Evolutionary conservation across 202 grass and related monocot species (phyloP).

Genomic region (Brachypodium distachyon): DNA sequence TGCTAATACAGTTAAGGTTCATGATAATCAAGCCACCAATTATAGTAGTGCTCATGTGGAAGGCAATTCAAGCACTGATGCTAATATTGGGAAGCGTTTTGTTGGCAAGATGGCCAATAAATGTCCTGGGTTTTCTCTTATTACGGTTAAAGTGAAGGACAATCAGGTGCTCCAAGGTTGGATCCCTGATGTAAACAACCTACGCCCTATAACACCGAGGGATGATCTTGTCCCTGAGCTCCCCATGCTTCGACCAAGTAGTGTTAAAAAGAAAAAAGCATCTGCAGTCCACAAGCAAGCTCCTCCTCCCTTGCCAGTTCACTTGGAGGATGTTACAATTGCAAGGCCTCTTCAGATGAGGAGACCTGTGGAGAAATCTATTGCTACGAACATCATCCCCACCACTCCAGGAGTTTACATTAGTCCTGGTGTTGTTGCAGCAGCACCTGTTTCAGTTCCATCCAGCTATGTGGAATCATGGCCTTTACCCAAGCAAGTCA

Average conservation of each 20-base stretch:
- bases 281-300: constrained; percentile 27
- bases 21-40: not conserved
- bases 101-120: constrained; percentile 35
- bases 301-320: constrained; percentile 22
- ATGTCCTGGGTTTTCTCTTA: constrained; percentile 40
- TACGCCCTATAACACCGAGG: constrained; percentile 21
- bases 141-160: constrained; percentile 45
- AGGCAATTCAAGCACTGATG: constrained; percentile 23
- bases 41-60: not conserved
- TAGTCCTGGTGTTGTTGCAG: constrained; percentile 34
- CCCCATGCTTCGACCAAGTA: constrained; percentile 28
- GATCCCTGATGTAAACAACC: constrained; percentile 42
- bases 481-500: constrained; percentile 3
- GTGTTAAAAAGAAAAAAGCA: constrained; percentile 36
- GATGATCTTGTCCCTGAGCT: constrained; percentile 39
- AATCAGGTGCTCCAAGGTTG: constrained; percentile 52
- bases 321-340: constrained; percentile 44
- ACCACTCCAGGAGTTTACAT: constrained; percentile 16
- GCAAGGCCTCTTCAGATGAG: constrained; percentile 55
- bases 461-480: constrained; percentile 6
- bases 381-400: constrained; percentile 10
- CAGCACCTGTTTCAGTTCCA: constrained; percentile 32
- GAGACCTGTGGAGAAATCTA: constrained; percentile 35
- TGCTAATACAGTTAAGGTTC: not conserved
- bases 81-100: constrained; percentile 40